Conservation (phyloP, 441 rosid species). For the Brassica hybrid region DNA sequence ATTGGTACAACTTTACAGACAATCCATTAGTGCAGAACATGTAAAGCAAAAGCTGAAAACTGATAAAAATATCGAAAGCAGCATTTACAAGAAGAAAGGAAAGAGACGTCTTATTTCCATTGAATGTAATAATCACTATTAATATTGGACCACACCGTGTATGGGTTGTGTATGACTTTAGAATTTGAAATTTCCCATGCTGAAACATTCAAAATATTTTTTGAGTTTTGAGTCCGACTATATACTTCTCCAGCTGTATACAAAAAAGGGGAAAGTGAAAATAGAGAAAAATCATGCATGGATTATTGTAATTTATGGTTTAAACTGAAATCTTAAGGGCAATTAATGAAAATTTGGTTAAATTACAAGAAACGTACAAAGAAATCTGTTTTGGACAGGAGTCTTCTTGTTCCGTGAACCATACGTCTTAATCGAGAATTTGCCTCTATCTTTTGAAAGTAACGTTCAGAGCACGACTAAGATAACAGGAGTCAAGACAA, state of each 20-base stretch:
- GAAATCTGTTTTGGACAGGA: background rate
- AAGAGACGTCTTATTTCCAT: constrained; percentile 11
- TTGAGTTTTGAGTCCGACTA: constrained; percentile 1
- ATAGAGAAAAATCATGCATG: background rate
- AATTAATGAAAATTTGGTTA: background rate
- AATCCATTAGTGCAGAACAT: constrained; percentile 32
- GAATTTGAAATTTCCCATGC: background rate
- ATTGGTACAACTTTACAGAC: constrained; percentile 37
- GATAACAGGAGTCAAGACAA: background rate
- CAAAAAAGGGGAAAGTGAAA: background rate
- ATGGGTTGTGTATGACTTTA: constrained; percentile 26
- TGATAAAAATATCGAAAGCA: constrained; percentile 16
- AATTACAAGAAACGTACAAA: background rate
- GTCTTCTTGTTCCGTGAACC: background rate
- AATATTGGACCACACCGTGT: constrained; percentile 38
- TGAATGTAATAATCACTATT: constrained; percentile 26
- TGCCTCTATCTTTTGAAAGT: background rate
- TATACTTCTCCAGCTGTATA: background rate
- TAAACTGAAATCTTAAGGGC: background rate
- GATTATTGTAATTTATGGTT: background rate
- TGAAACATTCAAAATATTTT: background rate
- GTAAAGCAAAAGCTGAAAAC: constrained; percentile 40
- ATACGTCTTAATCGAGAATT: background rate
- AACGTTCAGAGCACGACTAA: background rate
- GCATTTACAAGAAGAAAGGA: background rate